Conservation (phyloP, 208 protist genomes). For the Entamoeba invadens region DNA sequence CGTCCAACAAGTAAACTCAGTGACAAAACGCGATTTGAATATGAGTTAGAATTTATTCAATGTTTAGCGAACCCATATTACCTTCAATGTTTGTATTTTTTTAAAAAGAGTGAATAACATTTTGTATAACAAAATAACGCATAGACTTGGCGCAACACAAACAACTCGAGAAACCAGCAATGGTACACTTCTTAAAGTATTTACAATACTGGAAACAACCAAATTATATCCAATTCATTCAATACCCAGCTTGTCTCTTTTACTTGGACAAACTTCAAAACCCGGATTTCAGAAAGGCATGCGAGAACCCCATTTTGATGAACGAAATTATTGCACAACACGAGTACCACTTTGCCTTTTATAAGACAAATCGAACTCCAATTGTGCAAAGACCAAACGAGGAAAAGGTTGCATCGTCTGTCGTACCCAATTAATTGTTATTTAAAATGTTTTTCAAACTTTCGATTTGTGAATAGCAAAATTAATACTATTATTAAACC, state of each 20-base stretch:
- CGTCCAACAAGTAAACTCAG: neutral
- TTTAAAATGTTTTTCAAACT: no score
- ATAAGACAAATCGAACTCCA: neutral
- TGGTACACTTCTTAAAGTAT: constrained; percentile 3
- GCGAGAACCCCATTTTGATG: neutral
- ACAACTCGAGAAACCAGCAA: neutral
- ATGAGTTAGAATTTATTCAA: neutral
- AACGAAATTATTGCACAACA: neutral
- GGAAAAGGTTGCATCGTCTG: no score
- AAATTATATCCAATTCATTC: constrained; percentile 4
- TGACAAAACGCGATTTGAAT: neutral
- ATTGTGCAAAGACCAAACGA: neutral
- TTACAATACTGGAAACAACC: constrained; percentile 6
- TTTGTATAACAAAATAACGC: neutral
- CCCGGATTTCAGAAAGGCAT: neutral
- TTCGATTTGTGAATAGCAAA: no score
- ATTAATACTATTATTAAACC: no score
- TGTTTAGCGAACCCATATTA: neutral
- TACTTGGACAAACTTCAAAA: constrained; percentile 1
- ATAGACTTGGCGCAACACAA: neutral
- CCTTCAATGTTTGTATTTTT: neutral
- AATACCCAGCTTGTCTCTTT: neutral
- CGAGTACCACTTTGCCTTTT: neutral
- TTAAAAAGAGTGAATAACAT: neutral
- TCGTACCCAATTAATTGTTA: no score